Conservation (phyloP, 805 yeast genomes). For the Ogataea ramenticola region DNA sequence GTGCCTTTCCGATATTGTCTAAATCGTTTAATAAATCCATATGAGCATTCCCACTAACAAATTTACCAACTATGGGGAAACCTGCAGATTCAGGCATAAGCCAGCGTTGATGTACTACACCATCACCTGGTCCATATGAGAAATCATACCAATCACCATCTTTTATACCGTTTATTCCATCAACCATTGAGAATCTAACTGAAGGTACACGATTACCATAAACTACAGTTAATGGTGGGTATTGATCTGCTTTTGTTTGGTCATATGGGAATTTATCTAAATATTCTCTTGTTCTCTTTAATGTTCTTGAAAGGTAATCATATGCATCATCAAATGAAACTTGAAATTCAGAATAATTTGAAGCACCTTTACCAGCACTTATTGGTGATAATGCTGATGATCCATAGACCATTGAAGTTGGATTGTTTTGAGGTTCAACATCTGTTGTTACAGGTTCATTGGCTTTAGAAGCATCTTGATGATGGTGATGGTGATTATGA, state of each 20-base stretch:
- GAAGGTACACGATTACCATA: conserved; percentile 83
- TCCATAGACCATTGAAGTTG: not conserved
- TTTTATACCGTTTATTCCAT: conserved; percentile 51
- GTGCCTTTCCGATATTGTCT: conserved; percentile 63
- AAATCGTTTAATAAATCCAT: conserved; percentile 73
- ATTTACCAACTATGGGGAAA: conserved; percentile 63
- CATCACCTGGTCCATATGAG: conserved; percentile 87
- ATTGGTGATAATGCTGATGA: conserved; percentile 1
- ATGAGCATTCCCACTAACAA: conserved; percentile 65
- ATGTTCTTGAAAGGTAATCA: conserved; percentile 54
- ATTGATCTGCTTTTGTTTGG: conserved; percentile 35
- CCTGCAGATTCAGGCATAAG: conserved; percentile 69
- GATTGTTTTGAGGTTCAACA: not conserved
- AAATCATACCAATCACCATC: conserved; percentile 71
- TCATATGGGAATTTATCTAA: conserved; percentile 48
- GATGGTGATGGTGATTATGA: no score
- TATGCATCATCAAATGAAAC: conserved; percentile 51
- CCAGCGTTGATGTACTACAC: conserved; percentile 81
- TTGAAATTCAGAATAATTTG: conserved; percentile 12
- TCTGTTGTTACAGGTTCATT: no score
- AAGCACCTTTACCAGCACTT: not conserved
- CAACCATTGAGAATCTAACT: conserved; percentile 70
- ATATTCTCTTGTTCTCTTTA: conserved; percentile 53
- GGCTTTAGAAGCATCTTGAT: no score
- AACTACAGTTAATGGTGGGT: conserved; percentile 81